A percentile compares a stretch with the other conserved stretches of the same genome.
Evolutionary conservation across 176 grass and related monocot genomes (phyloP).

Genomic region (Chloris gayana): DNA sequence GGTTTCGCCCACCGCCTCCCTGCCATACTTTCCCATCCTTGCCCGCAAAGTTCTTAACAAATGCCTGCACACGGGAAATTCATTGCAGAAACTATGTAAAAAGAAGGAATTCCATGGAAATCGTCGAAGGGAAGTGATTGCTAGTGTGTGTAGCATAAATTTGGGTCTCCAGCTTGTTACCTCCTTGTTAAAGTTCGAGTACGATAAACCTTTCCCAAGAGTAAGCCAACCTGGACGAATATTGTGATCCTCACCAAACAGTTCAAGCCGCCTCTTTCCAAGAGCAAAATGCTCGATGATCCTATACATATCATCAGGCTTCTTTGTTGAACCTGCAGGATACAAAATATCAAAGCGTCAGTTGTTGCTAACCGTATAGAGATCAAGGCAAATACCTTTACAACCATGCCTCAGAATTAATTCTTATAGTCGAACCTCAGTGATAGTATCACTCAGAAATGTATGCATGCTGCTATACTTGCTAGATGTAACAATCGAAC

Average conservation of each 20-base stretch:
- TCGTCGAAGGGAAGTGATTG: background rate
- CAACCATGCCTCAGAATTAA: slow-evolving; percentile 16
- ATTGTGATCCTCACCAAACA: slow-evolving; percentile 98
- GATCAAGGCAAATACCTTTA: background rate
- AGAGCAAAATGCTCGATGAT: slow-evolving; percentile 99
- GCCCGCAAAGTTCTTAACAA: slow-evolving; percentile 64
- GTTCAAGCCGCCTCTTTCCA: slow-evolving; percentile 83
- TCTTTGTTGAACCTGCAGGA: slow-evolving; percentile 83
- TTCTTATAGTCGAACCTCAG: background rate
- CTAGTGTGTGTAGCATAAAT: background rate
- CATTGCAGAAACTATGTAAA: slow-evolving; percentile 12
- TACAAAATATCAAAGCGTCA: background rate
- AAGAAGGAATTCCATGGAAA: background rate
- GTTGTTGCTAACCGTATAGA: background rate
- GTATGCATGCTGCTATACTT: background rate
- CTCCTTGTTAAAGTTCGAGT: slow-evolving; percentile 95
- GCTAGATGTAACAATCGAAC: background rate
- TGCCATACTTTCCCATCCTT: slow-evolving; percentile 94
- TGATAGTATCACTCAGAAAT: slow-evolving; percentile 20
- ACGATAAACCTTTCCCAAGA: slow-evolving; percentile 85
- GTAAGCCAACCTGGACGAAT: slow-evolving; percentile 92
- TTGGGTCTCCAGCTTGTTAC: slow-evolving; percentile 36
- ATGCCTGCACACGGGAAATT: slow-evolving; percentile 48
- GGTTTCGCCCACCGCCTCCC: slow-evolving; percentile 85
- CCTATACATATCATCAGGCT: slow-evolving; percentile 96